Percentiles rank a stretch among this genome's conserved stretches.
Evolutionary conservation across 495 filamentous ascomycete genomes (phyloP).

Genomic region (Aspergillus ellipticus): DNA sequence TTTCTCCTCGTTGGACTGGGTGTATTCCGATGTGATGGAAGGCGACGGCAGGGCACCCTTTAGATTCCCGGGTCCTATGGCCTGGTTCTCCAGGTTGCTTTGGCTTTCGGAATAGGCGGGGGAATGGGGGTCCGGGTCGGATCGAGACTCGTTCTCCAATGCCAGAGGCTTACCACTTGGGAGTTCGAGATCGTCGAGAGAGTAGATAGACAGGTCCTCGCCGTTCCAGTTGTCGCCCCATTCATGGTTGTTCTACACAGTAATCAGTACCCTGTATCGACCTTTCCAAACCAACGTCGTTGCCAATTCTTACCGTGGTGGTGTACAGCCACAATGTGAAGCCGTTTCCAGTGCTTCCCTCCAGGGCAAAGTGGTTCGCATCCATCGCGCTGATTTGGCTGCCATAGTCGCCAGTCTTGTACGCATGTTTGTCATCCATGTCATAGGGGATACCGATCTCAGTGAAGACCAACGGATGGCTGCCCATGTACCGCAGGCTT

Average conservation of each 20-base stretch:
- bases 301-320: constrained; percentile 50
- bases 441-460: constrained; percentile 98
- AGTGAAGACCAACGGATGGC: constrained; percentile 84
- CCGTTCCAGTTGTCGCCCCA: constrained; percentile 97
- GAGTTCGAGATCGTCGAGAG: constrained; percentile 71
- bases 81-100: constrained; percentile 50
- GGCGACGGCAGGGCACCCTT: constrained; percentile 66
- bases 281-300: background rate
- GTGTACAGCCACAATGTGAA: constrained; percentile 89
- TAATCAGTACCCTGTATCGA: background rate
- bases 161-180: constrained; percentile 32
- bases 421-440: constrained; percentile 94
- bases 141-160: constrained; percentile 22
- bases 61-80: constrained; percentile 66
- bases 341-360: constrained; percentile 74
- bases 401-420: constrained; percentile 93
- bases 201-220: constrained; percentile 90
- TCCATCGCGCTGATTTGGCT: constrained; percentile 94
- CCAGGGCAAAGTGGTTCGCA: constrained; percentile 90
- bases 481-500: constrained; percentile 84
- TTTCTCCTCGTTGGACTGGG: constrained; percentile 48
- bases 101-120: constrained; percentile 58
- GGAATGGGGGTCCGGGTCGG: constrained; percentile 47
- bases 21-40: constrained; percentile 60
- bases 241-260: constrained; percentile 69